A percentile compares a stretch with the other conserved stretches of the same genome.
These are phyloP conservation scores for Lentinula sp. DNA, from an alignment of 768 basidiomycete species.

Conservation along the genomic window DNA sequence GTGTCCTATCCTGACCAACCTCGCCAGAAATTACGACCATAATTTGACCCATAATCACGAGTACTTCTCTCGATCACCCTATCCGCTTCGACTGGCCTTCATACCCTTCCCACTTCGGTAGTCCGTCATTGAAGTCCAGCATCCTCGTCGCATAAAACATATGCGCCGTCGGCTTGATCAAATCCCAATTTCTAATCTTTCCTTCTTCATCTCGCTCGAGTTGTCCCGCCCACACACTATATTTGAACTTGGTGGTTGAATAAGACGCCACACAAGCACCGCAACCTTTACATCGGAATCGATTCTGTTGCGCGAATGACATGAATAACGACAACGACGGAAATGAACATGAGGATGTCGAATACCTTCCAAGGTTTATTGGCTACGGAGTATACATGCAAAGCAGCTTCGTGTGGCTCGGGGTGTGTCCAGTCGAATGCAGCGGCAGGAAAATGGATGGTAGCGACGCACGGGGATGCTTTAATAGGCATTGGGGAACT, in stretches of 20 bases:
- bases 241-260: slow-evolving; percentile 40
- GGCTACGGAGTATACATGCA: slow-evolving; percentile 44
- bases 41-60: not conserved
- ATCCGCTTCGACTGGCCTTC: not conserved
- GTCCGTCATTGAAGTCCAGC: slow-evolving; percentile 30
- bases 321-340: not conserved
- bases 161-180: slow-evolving; percentile 46
- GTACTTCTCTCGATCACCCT: not conserved
- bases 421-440: slow-evolving; percentile 52
- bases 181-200: slow-evolving; percentile 45
- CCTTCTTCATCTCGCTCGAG: slow-evolving; percentile 49
- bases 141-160: slow-evolving; percentile 37
- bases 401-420: slow-evolving; percentile 22
- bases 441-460: slow-evolving; percentile 45
- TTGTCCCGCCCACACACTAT: slow-evolving; percentile 55
- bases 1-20: not conserved
- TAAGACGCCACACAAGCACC: slow-evolving; percentile 48
- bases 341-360: not conserved
- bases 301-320: slow-evolving; percentile 18
- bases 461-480: slow-evolving; percentile 61
- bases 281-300: slow-evolving; percentile 58
- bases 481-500: not conserved
- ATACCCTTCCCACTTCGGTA: slow-evolving; percentile 42
- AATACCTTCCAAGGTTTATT: slow-evolving; percentile 45
- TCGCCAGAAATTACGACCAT: not conserved